These are phyloP conservation scores for Cytospora paraplurivora DNA, from an alignment of 2,329 filamentous ascomycete genomes.

Conservation along the genomic window DNA sequence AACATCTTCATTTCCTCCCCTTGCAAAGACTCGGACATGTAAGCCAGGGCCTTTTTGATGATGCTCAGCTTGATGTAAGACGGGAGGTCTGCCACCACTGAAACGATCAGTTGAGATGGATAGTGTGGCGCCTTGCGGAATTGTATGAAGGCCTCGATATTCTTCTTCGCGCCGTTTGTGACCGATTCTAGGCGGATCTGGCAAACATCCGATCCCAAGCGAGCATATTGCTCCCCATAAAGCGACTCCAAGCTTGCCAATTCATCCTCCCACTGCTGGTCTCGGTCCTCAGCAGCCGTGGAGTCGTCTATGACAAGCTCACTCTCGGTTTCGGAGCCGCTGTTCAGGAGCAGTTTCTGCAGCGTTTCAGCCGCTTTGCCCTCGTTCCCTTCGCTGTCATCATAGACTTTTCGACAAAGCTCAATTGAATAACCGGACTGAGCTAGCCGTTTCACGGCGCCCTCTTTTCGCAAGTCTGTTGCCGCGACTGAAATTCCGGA, in stretches of 20 bases:
- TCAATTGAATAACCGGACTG: slow-evolving; percentile 84
- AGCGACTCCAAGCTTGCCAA: slow-evolving; percentile 82
- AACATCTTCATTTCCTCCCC: slow-evolving; percentile 91
- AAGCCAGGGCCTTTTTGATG: slow-evolving; percentile 72
- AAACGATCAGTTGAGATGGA: slow-evolving; percentile 69
- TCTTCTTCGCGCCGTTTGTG: slow-evolving; percentile 50
- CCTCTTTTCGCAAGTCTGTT: slow-evolving; percentile 78
- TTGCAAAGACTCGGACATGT: slow-evolving; percentile 69
- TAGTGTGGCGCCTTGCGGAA: slow-evolving; percentile 75
- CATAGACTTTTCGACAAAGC: slow-evolving; percentile 76
- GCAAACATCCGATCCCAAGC: slow-evolving; percentile 64
- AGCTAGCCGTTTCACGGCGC: slow-evolving; percentile 77
- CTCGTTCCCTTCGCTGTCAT: slow-evolving; percentile 72
- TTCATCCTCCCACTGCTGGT: slow-evolving; percentile 82
- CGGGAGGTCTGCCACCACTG: slow-evolving; percentile 71
- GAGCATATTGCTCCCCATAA: slow-evolving; percentile 72
- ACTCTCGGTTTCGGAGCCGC: slow-evolving; percentile 39
- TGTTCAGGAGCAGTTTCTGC: slow-evolving; percentile 67
- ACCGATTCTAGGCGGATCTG: slow-evolving; percentile 66
- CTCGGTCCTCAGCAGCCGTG: slow-evolving; percentile 38
- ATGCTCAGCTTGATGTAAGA: slow-evolving; percentile 93
- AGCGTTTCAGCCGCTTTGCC: slow-evolving; percentile 75
- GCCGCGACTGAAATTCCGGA: slow-evolving; percentile 87
- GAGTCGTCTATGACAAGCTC: slow-evolving; percentile 35
- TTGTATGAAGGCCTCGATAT: slow-evolving; percentile 61